These are phyloP conservation scores for Leccinum uliginosum DNA, from an alignment of 768 basidiomycete genomes.

Conservation along the genomic window DNA sequence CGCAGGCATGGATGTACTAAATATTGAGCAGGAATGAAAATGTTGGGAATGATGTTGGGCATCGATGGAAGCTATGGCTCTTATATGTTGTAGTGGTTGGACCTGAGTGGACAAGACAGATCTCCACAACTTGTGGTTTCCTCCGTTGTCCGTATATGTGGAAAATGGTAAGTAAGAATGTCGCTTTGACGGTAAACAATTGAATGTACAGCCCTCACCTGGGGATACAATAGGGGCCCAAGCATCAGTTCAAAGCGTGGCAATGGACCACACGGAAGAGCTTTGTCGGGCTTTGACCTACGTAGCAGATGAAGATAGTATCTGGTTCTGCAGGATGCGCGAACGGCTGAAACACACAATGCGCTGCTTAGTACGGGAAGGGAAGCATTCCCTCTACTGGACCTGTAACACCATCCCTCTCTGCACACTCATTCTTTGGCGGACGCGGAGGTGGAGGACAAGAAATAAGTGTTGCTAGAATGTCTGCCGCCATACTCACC, in stretches of 20 bases:
- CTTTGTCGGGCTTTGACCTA: not conserved
- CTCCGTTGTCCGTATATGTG: conserved; percentile 13
- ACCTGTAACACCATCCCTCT: conserved; percentile 14
- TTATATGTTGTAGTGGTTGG: conserved; percentile 8
- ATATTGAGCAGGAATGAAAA: not conserved
- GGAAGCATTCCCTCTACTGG: conserved; percentile 13
- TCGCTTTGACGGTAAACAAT: conserved; percentile 16
- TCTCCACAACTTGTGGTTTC: conserved; percentile 7
- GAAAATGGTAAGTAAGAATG: not conserved
- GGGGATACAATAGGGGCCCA: conserved; percentile 5
- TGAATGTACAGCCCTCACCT: not conserved
- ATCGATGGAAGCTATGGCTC: not conserved
- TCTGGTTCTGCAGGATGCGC: no score
- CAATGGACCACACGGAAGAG: not conserved
- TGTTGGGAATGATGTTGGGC: not conserved
- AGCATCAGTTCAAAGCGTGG: not conserved
- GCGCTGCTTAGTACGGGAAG: conserved; percentile 17
- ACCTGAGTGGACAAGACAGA: conserved; percentile 9
- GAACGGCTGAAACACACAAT: not conserved
- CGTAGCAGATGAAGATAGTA: not conserved
- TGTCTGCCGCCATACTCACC: no score
- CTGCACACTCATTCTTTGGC: conserved; percentile 15
- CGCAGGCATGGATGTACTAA: conserved; percentile 2
- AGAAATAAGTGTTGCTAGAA: no score
- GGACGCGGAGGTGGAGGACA: no score